Evolutionary conservation across 2,329 filamentous ascomycete species (phyloP), one percentile per base, ranked within the genome.

Genomic region (Graphilbum fragrans): DNA sequence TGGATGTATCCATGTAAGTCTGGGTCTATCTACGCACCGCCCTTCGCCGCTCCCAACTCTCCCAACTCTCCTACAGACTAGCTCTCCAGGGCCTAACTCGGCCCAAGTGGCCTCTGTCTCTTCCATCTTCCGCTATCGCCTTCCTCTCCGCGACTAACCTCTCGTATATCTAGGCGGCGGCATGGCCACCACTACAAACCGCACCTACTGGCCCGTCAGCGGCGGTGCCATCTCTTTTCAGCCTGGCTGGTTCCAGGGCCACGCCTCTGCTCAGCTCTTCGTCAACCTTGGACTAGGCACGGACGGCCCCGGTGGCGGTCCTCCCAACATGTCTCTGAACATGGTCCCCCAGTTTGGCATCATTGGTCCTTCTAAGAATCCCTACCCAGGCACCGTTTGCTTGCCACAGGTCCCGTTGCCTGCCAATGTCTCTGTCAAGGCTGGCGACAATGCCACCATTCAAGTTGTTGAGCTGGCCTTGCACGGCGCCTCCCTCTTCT

Each of bases 161-260:
- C 35, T n/a, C 9, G 29, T 20, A 11, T 35, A 12, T 17, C 11
- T 53, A 95, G 90, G 90, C 58, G 92, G 92, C 44, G 92, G 92
- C 47, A 78, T 90, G 66, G 67, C 69, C 37, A 73, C 76, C 31
- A 83, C 85, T 0, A 70, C 63, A 35, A 96, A 98, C 64, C 79
- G 90, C 47, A 94, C 92, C 14, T 85, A 82, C 64, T 96, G 92
- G 92, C 88, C 92, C 16, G 72, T 86, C 38, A 75, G 65, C 23
- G 92, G 92, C 51, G 92, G 92, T 47, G 86, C 87, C n/a, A 55
- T 98, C 46, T 74, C 86, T 38, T 72, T 95, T 53, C 90, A 96
- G 57, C 92, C 92, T 0, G 92, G 90, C 54, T 96, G 92, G 92
- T 95, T 95, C 67, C 78, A 80, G 44, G 92, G 92, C 49, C 92